A percentile compares a stretch with the other conserved stretches of the same genome.
These are phyloP conservation scores for Lanmaoa pseudosensibilis DNA, from an alignment of 768 basidiomycete species.

Conservation along the genomic window DNA sequence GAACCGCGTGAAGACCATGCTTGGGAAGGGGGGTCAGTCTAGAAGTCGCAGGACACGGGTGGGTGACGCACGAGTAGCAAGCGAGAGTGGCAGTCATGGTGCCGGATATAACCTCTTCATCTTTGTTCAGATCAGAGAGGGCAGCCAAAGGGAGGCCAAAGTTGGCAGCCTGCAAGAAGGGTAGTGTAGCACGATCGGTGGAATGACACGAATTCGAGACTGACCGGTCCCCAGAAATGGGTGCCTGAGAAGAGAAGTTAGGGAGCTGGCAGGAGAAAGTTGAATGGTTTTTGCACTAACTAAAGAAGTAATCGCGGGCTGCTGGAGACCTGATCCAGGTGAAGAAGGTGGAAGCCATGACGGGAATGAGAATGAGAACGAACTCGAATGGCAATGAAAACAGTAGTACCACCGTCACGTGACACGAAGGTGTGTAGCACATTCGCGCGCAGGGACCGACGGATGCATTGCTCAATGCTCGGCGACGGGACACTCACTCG, in stretches of 20 bases:
- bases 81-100: slow-evolving; percentile 92
- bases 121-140: slow-evolving; percentile 83
- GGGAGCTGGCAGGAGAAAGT: slow-evolving; percentile 7
- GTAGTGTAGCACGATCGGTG: slow-evolving; percentile 4
- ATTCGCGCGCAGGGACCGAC: not conserved
- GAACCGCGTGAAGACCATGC: slow-evolving; percentile 92
- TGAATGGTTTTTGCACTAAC: slow-evolving; percentile 46
- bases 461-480: not conserved
- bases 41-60: slow-evolving; percentile 6
- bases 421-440: not conserved
- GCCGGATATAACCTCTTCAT: slow-evolving; percentile 96
- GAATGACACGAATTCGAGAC: slow-evolving; percentile 36
- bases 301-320: slow-evolving; percentile 92
- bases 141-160: slow-evolving; percentile 98
- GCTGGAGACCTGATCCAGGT: slow-evolving; percentile 91
- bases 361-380: slow-evolving; percentile 2
- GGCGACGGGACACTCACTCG: not conserved
- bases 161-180: slow-evolving; percentile 77
- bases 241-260: slow-evolving; percentile 60
- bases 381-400: not conserved
- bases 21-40: slow-evolving; percentile 21
- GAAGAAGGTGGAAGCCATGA: slow-evolving; percentile 83
- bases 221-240: slow-evolving; percentile 96
- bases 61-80: slow-evolving; percentile 81
- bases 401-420: slow-evolving; percentile 10